Base-by-base conservation (phyloP, 139 green algal genomes). In the Asterochloris sp. region DNA sequence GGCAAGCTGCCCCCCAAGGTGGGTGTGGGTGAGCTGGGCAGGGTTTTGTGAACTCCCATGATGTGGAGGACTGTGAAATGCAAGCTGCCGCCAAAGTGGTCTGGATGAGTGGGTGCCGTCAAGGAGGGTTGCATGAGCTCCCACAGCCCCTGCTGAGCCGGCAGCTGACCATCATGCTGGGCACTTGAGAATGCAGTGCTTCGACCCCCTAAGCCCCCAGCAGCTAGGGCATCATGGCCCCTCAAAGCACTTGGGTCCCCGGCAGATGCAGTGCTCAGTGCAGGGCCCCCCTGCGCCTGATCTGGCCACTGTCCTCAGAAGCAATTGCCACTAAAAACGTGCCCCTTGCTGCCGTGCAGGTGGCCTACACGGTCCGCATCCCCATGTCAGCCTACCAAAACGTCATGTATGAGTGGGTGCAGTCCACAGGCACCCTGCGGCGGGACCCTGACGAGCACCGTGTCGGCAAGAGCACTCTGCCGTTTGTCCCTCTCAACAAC, bases 331-430 rank as follows among this genome's bases (percentile, higher is more conserved):
- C 38, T 6, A 54, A 54, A 2, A 54, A 6, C 38, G 6, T 54
- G 38, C 38, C 38, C 38, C 21, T 71, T 71, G 19, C 21, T 71
- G 69, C 47, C 2, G 1, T 73, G 73, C 84, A 87, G 84, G 78
- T 89, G 23, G 87, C 92, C 15, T 78, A 91, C 26, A 80, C 88
- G n/a, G 83, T 98, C 38, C 89, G 90, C 78, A 94, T 92, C 60
- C 81, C 89, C 61, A 94, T 97, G 90, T 90, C 88, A 24, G 88
- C 89, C 0, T 95, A 94, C 87, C 94, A 98, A 88, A 85, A 84
- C 17, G 83, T 84, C 29, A 87, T 96, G 28, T 99, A 99, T 89
- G 89, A 94, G 87, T 99, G 96, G 96, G 91, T 99, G 66, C 93
- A 93, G 80, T 86, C 89, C 10, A 91, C 88, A n/a, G 91, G 91